Conservation (phyloP, 2,329 filamentous ascomycete species). For the Calonectria honghensis region DNA sequence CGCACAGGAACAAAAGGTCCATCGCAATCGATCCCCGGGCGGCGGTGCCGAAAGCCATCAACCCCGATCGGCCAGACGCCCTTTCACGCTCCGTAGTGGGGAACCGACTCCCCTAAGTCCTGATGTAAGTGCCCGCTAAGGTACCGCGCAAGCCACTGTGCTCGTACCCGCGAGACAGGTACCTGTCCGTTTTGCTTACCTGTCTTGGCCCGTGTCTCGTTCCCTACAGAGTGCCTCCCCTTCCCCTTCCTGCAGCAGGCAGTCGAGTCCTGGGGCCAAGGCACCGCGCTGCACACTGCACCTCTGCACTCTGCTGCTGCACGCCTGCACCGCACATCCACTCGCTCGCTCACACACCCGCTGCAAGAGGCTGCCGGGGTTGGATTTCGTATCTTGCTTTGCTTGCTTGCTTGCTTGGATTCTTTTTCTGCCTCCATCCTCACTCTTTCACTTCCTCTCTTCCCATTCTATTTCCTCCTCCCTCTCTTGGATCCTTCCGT, state of each 20-base stretch:
- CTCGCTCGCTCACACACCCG: slow-evolving; percentile 35
- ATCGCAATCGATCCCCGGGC: not conserved
- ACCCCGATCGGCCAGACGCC: slow-evolving; percentile 18
- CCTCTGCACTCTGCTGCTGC: slow-evolving; percentile 6
- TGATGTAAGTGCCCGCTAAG: slow-evolving; percentile 19
- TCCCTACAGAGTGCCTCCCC: slow-evolving; percentile 21
- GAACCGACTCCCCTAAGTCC: slow-evolving; percentile 25
- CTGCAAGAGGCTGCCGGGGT: slow-evolving; percentile 35
- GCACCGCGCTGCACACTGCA: slow-evolving; percentile 8
- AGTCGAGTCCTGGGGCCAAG: slow-evolving; percentile 26
- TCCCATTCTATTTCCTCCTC: slow-evolving; percentile 31
- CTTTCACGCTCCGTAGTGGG: slow-evolving; percentile 11
- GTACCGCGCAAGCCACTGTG: slow-evolving; percentile 25
- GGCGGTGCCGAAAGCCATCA: slow-evolving; percentile 9
- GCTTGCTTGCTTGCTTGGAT: not conserved
- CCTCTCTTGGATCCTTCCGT: slow-evolving; percentile 27
- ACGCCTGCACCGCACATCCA: slow-evolving; percentile 5
- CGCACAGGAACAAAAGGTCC: not conserved
- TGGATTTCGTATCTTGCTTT: slow-evolving; percentile 40
- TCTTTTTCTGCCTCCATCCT: slow-evolving; percentile 31
- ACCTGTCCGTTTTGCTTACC: slow-evolving; percentile 31
- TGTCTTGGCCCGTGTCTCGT: slow-evolving; percentile 23
- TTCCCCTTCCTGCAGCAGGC: slow-evolving; percentile 18
- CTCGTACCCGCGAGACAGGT: slow-evolving; percentile 19
- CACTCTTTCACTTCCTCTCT: slow-evolving; percentile 27